Conservation (phyloP, 345 rosid genomes). For the Psidium friedrichsthalianum region DNA sequence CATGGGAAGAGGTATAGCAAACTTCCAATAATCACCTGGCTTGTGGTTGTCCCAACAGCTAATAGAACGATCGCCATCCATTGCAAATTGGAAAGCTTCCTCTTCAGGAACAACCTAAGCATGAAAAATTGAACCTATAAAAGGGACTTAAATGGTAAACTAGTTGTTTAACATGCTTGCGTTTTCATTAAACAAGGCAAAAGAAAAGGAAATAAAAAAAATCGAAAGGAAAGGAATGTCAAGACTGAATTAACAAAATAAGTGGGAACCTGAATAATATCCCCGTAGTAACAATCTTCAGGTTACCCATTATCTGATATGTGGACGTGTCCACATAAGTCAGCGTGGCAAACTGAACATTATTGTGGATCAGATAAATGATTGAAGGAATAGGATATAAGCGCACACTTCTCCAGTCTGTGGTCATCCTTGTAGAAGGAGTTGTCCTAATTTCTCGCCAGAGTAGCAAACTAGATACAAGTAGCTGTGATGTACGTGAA, state of each 20-base stretch:
- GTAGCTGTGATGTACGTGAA: conserved; percentile 32
- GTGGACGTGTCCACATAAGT: conserved; percentile 89
- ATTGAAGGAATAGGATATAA: conserved; percentile 80
- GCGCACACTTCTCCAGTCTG: conserved; percentile 77
- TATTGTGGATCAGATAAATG: conserved; percentile 81
- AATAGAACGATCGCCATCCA: conserved; percentile 84
- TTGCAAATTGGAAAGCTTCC: conserved; percentile 59
- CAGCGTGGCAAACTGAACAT: conserved; percentile 90
- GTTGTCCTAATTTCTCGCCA: conserved; percentile 52
- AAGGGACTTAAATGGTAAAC: neutral
- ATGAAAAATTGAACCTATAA: neutral
- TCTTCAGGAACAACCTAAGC: conserved; percentile 52
- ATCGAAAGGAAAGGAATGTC: too few relatives aligned
- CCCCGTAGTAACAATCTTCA: conserved; percentile 93
- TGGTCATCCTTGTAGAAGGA: conserved; percentile 59
- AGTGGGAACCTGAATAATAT: conserved; percentile 60
- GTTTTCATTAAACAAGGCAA: neutral
- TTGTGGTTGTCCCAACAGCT: conserved; percentile 88
- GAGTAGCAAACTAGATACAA: conserved; percentile 68
- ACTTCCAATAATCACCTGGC: conserved; percentile 42
- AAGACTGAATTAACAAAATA: neutral
- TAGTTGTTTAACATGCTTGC: neutral
- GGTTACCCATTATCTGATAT: conserved; percentile 95
- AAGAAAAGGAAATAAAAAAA: neutral
- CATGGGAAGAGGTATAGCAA: neutral